Evolutionary conservation across 176 grass and related monocot species (phyloP).

Genomic region (Melocanna baccifera): DNA sequence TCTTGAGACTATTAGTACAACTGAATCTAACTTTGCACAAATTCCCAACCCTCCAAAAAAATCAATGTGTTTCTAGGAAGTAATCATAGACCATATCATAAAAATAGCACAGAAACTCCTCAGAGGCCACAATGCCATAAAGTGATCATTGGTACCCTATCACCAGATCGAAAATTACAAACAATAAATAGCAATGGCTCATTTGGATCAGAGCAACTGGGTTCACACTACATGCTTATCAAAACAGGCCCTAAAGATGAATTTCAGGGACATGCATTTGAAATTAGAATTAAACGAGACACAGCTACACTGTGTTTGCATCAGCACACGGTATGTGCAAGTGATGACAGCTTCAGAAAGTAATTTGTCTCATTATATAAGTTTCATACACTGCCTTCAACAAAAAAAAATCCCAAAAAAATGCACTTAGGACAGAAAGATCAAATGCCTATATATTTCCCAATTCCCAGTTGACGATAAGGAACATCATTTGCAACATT

Average conservation of each 20-base stretch:
- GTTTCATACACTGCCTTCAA: neutral
- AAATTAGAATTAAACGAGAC: neutral
- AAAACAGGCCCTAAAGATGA: neutral
- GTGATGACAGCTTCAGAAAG: neutral
- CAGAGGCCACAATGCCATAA: too few relatives aligned
- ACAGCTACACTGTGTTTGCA: too few relatives aligned
- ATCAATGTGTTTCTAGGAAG: neutral
- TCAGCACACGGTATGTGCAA: neutral
- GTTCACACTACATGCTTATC: neutral
- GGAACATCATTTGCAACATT: too few relatives aligned
- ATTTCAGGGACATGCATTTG: neutral
- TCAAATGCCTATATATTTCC: neutral
- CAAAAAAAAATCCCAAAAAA: neutral
- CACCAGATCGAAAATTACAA: too few relatives aligned
- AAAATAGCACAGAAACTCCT: too few relatives aligned
- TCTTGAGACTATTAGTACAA: too few relatives aligned
- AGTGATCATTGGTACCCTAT: too few relatives aligned
- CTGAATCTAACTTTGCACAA: too few relatives aligned
- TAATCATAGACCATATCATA: neutral
- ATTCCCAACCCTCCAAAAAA: neutral
- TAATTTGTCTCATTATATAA: neutral
- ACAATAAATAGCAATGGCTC: too few relatives aligned
- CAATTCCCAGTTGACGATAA: neutral
- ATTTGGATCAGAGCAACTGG: neutral
- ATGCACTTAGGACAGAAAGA: too few relatives aligned